phyloP scores from a whole-genome alignment of 345 rosid genomes.

The Pelargonium nanum region DNA sequence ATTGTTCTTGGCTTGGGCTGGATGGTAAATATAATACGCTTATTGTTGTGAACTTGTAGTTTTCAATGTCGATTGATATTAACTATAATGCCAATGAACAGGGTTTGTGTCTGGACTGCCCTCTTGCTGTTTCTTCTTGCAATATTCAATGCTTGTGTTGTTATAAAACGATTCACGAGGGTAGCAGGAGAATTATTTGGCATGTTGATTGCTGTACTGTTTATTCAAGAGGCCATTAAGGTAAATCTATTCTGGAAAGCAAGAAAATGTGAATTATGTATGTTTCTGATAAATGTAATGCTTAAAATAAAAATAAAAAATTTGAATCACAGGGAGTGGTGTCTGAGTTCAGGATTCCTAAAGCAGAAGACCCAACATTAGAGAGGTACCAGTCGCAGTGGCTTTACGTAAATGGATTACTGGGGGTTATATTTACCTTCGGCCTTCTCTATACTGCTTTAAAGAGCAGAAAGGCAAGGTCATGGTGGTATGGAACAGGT shows the following conservation, averaged over 20 bases:
- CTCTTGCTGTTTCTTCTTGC: slow-evolving; percentile 53
- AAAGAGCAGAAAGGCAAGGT: slow-evolving; percentile 57
- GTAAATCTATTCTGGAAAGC: slow-evolving; percentile 19
- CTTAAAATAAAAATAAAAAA: not conserved
- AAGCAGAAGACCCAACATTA: slow-evolving; percentile 24
- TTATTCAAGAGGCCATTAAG: slow-evolving; percentile 76
- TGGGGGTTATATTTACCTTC: slow-evolving; percentile 51
- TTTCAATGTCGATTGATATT: not conserved
- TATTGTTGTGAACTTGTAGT: not conserved
- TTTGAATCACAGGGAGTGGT: slow-evolving; percentile 44
- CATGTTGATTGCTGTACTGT: slow-evolving; percentile 66
- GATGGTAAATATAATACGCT: slow-evolving; percentile 38
- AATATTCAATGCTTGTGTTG: slow-evolving; percentile 47
- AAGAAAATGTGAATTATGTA: not conserved
- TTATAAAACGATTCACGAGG: slow-evolving; percentile 59
- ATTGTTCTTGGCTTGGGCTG: slow-evolving; percentile 69
- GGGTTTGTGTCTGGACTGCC: slow-evolving; percentile 79
- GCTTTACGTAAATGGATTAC: slow-evolving; percentile 63
- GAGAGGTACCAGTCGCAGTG: slow-evolving; percentile 43
- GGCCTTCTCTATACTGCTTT: slow-evolving; percentile 48
- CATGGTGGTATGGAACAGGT: slow-evolving; percentile 58
- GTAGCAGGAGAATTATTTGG: slow-evolving; percentile 74
- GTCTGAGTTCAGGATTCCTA: slow-evolving; percentile 42
- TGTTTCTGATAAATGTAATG: not conserved
- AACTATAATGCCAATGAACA: slow-evolving; percentile 9